These are phyloP conservation scores for Calendula officinalis DNA, from an alignment of 129 eudicot species.

Conservation along the genomic window DNA sequence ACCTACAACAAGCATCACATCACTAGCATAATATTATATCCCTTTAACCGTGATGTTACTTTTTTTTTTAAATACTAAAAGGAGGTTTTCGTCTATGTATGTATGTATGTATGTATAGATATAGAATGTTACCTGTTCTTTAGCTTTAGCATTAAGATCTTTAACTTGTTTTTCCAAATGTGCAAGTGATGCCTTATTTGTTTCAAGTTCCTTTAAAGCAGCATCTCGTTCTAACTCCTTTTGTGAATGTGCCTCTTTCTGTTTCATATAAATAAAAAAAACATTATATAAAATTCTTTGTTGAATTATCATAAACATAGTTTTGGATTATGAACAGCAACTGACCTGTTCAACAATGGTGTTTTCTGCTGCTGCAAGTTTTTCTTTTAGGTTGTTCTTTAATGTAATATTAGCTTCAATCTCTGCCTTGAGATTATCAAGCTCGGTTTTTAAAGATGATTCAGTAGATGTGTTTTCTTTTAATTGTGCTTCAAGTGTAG, in stretches of 20 bases:
- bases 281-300: conserved; percentile 6
- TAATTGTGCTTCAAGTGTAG: conserved; percentile 69
- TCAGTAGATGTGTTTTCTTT: conserved; percentile 56
- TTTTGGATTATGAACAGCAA: conserved; percentile 35
- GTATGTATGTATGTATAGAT: conserved; percentile 13
- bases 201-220: conserved; percentile 64
- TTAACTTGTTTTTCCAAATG: conserved; percentile 56
- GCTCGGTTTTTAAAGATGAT: conserved; percentile 50
- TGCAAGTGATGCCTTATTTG: conserved; percentile 47
- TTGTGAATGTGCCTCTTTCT: conserved; percentile 50
- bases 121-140: conserved; percentile 50
- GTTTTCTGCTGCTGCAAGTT: conserved; percentile 41
- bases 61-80: background rate
- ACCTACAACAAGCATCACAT: background rate
- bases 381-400: conserved; percentile 47
- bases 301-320: background rate
- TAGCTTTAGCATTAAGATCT: conserved; percentile 57
- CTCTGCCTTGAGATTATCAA: conserved; percentile 52
- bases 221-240: conserved; percentile 61
- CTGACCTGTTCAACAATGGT: conserved; percentile 51
- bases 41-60: background rate
- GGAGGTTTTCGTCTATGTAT: background rate
- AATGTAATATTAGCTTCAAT: conserved; percentile 44
- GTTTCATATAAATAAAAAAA: conserved; percentile 13
- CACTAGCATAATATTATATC: background rate